phyloP scores from a whole-genome alignment of 2,329 filamentous ascomycete genomes.

The Madurella mycetomatis region DNA sequence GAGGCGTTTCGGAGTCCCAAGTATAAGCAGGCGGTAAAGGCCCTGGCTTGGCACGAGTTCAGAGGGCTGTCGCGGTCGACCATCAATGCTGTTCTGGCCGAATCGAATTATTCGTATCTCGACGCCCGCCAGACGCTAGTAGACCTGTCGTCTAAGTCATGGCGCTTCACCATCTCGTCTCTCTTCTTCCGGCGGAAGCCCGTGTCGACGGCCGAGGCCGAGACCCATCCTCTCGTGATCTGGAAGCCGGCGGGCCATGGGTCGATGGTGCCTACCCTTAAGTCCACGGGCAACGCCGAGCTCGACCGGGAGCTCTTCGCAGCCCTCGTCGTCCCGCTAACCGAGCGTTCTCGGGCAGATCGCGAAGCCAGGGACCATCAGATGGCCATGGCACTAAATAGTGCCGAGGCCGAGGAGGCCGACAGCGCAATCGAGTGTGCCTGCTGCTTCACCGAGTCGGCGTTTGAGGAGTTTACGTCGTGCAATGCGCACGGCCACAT shows the following conservation, averaged over 20 bases:
- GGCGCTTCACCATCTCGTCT: constrained; percentile 69
- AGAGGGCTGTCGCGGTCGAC: constrained; percentile 67
- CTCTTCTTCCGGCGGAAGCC: constrained; percentile 64
- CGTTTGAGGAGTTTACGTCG: constrained; percentile 71
- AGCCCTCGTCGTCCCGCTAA: constrained; percentile 53
- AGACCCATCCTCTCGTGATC: constrained; percentile 58
- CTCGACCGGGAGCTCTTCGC: constrained; percentile 59
- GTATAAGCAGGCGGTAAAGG: constrained; percentile 66
- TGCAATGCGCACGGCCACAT: constrained; percentile 67
- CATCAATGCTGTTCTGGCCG: constrained; percentile 73
- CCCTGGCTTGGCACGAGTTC: constrained; percentile 70
- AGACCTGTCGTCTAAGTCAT: constrained; percentile 66
- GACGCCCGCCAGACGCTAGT: constrained; percentile 66
- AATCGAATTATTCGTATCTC: constrained; percentile 75
- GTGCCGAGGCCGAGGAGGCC: constrained; percentile 53
- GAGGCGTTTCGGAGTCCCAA: constrained; percentile 64
- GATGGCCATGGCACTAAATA: constrained; percentile 52
- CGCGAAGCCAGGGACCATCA: constrained; percentile 49
- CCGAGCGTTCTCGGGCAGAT: constrained; percentile 38
- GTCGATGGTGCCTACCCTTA: constrained; percentile 56
- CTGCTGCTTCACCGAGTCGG: constrained; percentile 68
- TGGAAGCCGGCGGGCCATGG: constrained; percentile 56
- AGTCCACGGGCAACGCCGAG: constrained; percentile 61
- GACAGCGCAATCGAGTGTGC: constrained; percentile 64
- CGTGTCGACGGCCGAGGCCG: constrained; percentile 48